Percentiles rank a stretch among this genome's conserved stretches.
Evolutionary conservation across 2,329 filamentous ascomycete species (phyloP).

Genomic region (Microdochium trichocladiopsis): DNA sequence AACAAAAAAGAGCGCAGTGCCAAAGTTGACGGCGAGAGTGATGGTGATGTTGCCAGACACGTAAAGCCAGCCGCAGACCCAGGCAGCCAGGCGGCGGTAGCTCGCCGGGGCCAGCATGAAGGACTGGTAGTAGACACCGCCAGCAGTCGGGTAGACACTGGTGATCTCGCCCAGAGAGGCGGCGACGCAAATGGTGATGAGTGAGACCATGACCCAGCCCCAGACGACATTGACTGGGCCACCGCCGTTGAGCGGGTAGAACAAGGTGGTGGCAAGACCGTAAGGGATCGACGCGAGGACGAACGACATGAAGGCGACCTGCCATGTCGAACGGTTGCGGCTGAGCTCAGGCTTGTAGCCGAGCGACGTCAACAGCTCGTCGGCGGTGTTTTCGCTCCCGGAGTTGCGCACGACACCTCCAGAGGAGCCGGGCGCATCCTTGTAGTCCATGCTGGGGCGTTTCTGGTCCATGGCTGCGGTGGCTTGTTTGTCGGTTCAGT

Average conservation of each 20-base stretch:
- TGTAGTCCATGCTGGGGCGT: neutral
- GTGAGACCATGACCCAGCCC: conserved; percentile 63
- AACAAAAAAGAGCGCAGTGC: conserved; percentile 59
- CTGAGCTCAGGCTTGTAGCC: conserved; percentile 61
- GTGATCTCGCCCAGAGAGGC: conserved; percentile 68
- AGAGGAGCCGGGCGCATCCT: neutral
- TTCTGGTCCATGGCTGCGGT: neutral
- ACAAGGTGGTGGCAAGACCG: conserved; percentile 62
- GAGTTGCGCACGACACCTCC: neutral
- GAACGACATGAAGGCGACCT: conserved; percentile 71
- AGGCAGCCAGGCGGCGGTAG: conserved; percentile 58
- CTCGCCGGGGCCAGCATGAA: conserved; percentile 61
- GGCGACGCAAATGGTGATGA: conserved; percentile 65
- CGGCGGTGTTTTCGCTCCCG: conserved; percentile 34
- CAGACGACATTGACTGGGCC: conserved; percentile 65
- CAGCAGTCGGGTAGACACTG: conserved; percentile 68
- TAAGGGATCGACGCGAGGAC: conserved; percentile 70
- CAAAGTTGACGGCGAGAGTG: conserved; percentile 76
- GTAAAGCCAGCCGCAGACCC: conserved; percentile 71
- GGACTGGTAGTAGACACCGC: conserved; percentile 73
- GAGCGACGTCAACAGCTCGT: conserved; percentile 55
- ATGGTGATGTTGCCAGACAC: conserved; percentile 77
- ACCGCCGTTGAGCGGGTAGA: conserved; percentile 59
- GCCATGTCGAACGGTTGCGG: conserved; percentile 58
- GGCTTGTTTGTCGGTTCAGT: neutral